These are phyloP conservation scores for Dendrobium chrysotoxum DNA, from an alignment of 106 monocot species.

Conservation along the genomic window DNA sequence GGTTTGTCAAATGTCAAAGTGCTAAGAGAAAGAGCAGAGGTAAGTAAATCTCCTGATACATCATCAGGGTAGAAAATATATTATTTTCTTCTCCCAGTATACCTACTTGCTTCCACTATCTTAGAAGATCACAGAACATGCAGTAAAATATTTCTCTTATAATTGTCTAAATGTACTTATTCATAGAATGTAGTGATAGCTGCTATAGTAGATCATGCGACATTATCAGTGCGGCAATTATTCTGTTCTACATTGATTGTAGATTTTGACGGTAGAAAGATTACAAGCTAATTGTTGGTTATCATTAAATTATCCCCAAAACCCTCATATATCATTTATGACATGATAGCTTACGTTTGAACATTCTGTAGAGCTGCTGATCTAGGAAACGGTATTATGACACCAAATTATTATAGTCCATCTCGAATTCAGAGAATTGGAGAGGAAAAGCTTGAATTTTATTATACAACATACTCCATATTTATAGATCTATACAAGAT, in stretches of 20 bases:
- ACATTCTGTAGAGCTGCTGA: neutral
- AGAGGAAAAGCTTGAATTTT: no score
- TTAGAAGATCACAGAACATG: neutral
- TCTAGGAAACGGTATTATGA: no score
- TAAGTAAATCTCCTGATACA: slow-evolving; percentile 11
- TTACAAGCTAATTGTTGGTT: neutral
- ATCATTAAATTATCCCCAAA: neutral
- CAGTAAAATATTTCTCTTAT: neutral
- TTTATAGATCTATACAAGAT: no score
- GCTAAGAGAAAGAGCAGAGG: slow-evolving; percentile 87
- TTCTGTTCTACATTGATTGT: neutral
- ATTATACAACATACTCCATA: no score
- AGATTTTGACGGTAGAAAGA: neutral
- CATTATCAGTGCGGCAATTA: neutral
- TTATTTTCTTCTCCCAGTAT: neutral
- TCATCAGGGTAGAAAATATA: neutral
- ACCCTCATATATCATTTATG: neutral
- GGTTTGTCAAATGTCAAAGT: slow-evolving; percentile 84
- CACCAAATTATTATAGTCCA: no score
- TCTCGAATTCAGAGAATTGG: no score
- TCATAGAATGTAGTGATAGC: neutral
- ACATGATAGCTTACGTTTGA: neutral
- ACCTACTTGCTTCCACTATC: neutral
- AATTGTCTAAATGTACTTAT: neutral
- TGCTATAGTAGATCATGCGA: neutral